Evolutionary conservation across 345 rosid species (phyloP).

Genomic region (Nephelium lappaceum): DNA sequence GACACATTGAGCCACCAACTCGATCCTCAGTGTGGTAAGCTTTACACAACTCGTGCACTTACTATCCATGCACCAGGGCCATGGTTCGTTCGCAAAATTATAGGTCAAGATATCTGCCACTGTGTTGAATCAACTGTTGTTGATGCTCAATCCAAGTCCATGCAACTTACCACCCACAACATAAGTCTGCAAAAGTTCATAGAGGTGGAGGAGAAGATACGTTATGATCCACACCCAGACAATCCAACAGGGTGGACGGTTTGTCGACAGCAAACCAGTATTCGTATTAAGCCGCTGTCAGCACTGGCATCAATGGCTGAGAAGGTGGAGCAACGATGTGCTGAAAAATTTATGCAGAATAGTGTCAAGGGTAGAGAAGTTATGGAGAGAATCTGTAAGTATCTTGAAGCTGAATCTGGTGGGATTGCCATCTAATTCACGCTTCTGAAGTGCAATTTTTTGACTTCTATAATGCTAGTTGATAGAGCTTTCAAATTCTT

Average conservation of each 20-base stretch:
- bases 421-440: constrained; percentile 49
- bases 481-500: constrained; percentile 2
- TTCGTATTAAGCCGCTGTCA: constrained; percentile 84
- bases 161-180: constrained; percentile 87
- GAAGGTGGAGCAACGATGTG: constrained; percentile 90
- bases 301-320: constrained; percentile 96
- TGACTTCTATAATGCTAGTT: background rate
- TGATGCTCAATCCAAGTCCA: constrained; percentile 73
- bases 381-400: constrained; percentile 96
- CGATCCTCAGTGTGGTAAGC: constrained; percentile 69
- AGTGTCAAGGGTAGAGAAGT: constrained; percentile 92
- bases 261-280: constrained; percentile 89
- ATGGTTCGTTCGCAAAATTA: constrained; percentile 78
- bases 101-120: constrained; percentile 96
- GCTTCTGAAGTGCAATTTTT: background rate
- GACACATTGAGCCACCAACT: constrained; percentile 78
- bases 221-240: constrained; percentile 87
- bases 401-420: constrained; percentile 86
- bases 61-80: constrained; percentile 93
- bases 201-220: constrained; percentile 88
- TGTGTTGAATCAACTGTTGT: constrained; percentile 89
- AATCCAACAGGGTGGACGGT: constrained; percentile 77
- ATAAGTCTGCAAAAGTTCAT: constrained; percentile 86
- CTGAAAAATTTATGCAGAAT: constrained; percentile 90
- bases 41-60: constrained; percentile 83